Base-by-base conservation (phyloP, 2,329 filamentous ascomycete species). In the Cladophialophora immunda region DNA sequence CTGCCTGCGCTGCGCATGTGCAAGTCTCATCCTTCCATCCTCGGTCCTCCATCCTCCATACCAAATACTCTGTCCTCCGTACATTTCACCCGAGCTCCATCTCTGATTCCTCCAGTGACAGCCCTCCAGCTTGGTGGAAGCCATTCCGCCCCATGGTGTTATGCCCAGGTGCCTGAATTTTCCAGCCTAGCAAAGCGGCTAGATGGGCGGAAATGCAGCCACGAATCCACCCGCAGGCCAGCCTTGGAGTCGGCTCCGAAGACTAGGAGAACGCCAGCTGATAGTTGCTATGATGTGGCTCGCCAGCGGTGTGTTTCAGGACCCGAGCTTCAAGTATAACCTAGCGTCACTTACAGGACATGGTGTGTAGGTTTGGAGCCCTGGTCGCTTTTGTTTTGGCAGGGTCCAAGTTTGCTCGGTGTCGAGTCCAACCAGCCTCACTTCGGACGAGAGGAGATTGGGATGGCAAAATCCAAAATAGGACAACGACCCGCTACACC, bases 391-490 rank as follows among this genome's bases (percentile, higher is more conserved):
- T 60, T 13, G 45, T 60, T 53, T 50, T 60, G 27, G 58, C 41
- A 30, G 27, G 27, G 29, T 52, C 45, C 41, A 11, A 36, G 36
- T 27, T 4, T 56, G 5, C 30, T 22, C 30, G 7, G 19, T 50
- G 45, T 50, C 22, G 45, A 47, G 19, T 17, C 45, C 19, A 15
- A 50, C 22, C 9, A 50, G 19, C 45, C 45, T 50, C 19, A 11
- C n/a, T 65, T 62, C 66, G 66, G 66, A 62, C 66, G 66, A 68
- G 62, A 65, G 66, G 66, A 68, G 50, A 68, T 68, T 68, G 50
- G 45, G 25, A 36, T 58, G 53, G 32, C 30, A 54, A 52, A 34
- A 25, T 38, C 22, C 45, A 50, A 50, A 22, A 22, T 58, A 47
- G 32, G 15, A 7, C 7, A 8, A 22, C 13, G 45, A 15, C 17